Base-by-base conservation (phyloP, 495 filamentous ascomycete genomes). In the Podospora pseudocomata region DNA sequence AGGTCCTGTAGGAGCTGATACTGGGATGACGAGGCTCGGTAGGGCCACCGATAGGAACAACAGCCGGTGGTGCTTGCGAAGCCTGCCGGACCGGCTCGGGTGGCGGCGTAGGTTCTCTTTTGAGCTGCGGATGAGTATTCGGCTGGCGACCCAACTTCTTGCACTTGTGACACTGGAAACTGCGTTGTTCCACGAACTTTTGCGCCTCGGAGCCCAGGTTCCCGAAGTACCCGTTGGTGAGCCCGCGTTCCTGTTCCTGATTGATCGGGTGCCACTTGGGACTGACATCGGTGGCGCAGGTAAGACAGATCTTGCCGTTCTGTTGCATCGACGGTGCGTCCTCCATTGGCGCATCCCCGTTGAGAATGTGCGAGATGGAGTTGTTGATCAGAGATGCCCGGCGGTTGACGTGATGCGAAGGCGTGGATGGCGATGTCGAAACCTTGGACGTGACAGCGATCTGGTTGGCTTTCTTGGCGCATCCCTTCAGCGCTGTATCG, bases 401-500 rank as follows among this genome's bases (percentile, higher is more conserved):
- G 32, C 82, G 75, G 63, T 80, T 79, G 9, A 62, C 61, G 6
- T 76, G 68, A 0, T 65, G 18, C 0, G 68, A 60, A 13, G 66
- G 34, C n/a, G 70, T 30, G 7, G 69, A 60, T 0, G 69, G 39
- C 0, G 68, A 63, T 20, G 74, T 68, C 6, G 80, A 78, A 64
- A 77, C 76, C 71, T 80, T 83, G 6, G 74, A 80, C 15, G 77
- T 76, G 23, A 81, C 65, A 19, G 78, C 78, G 65, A 81, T 79
- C 55, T 83, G 73, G 67, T 81, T 83, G 23, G 96, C 94, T 75
- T 97, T 97, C 23, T 95, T 89, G 56, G 93, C 90, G 19, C 95
- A 97, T 23, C 94, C 94, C 7, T 93, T 97, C 65, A 97, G 79
- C 19, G 90, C 86, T 23, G 94, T 84, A 72, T 99, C 95, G 20